Evolutionary conservation across 139 green algal species (phyloP), one percentile per base, ranked within the genome.

Genomic region (Eudorina sp.): DNA sequence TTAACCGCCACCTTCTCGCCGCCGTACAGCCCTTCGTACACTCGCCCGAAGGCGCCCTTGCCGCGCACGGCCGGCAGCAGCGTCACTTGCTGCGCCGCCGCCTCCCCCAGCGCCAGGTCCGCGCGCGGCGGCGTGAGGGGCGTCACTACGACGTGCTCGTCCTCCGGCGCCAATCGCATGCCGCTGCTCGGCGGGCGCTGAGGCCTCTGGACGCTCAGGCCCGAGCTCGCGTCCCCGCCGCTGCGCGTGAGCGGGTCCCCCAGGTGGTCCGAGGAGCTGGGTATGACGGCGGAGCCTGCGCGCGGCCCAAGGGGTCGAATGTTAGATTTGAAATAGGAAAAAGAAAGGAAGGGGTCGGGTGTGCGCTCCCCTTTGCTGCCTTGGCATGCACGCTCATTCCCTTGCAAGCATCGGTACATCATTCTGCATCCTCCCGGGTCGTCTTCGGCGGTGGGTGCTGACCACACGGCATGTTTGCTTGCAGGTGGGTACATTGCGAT

Each of bases 101-200:
- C 55, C 55, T 73, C 55, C 34, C 78, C 78, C 38, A 85, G 14
- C 27, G 78, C 53, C 78, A 85, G 78, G 40, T 74, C 78, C 14
- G 78, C 3, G 5, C 78, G 78, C 13, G 38, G 78, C 11, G 55
- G 78, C 27, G 78, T 85, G 0, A 85, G 55, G 18, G 78, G 40
- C 34, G 78, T 60, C 23, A 85, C 78, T 19, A 85, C 78, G 25
- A 85, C 55, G 58, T 85, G 78, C 78, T 85, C 78, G 40, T 85
- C 78, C 55, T 85, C 55, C 19, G 46, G 19, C 13, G 18, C 46
- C 68, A 48, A 14, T 3, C 4, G 16, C 48, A 29, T 34, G 34
- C 34, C 48, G n/a, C 36, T 46, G 68, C 1, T 21, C 36, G 46
- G 36, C 68, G 68, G 36, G 14, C 34, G 36, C 11, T 31, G 31